Base-by-base conservation (phyloP, 140 eudicot species). In the Ambrosia hybrid region DNA sequence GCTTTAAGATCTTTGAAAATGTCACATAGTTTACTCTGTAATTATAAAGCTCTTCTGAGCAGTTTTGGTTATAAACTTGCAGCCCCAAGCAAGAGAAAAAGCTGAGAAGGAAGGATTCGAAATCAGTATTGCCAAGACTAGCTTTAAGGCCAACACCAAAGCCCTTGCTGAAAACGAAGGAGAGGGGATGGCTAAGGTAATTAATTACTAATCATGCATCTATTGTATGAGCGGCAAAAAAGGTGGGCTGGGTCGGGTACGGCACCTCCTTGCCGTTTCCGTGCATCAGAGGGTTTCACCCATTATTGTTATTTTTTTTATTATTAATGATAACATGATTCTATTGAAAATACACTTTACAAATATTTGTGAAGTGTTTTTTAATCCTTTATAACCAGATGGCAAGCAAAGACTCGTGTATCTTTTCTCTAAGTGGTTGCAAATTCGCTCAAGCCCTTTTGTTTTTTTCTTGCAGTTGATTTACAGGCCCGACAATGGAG, bases 101-200 rank as follows among this genome's bases (percentile, higher is more conserved):
- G 95, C 92, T 73, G 86, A 89, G 79, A 89, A 89, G 81, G 98
- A 92, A 80, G 98, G 96, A 79, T 92, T 92, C 72, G 96, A 92
- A 82, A 68, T 92, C 4, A 79, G 92, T 65, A 75, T 92, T 66
- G 85, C 92, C 43, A 92, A 89, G 79, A 92, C 98, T 39, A 92
- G 98, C 87, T 92, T 92, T 83, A 89, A 92, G 84, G 98, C 98
- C 34, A 92, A 92, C 89, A 87, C 98, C 49, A 92, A 92, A 73
- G 98, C 98, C 64, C 98, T 92, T 61, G 98, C 96, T 7, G 96
- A 92, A 84, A 92, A 92, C 84, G 96, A 89, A 84, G 98, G 89
- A 68, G 98, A 92, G 66, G 98, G 98, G 61, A 71, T 92, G 52
- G 98, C 98, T 71, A 92, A 92, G 96, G 98, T n/a, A n/a, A n/a